Base-by-base conservation (phyloP, 306 rosid species). In the Pachyrhizus erosus region DNA sequence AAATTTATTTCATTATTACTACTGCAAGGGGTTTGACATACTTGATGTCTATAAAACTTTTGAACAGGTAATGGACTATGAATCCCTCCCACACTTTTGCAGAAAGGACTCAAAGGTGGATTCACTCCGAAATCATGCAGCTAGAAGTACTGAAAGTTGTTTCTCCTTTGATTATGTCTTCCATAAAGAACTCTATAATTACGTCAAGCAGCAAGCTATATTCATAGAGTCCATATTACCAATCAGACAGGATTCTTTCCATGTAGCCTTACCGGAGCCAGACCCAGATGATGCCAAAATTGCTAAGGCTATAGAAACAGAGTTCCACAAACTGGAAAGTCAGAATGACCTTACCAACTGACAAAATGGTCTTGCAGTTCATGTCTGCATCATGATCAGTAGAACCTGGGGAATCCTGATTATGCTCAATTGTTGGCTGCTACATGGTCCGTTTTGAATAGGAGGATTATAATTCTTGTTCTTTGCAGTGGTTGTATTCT, bases 61-160 rank as follows among this genome's bases (percentile, higher is more conserved):
- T 76, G 9, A 82, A 80, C 90, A 92, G 97, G 71, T 92, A 65
- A 91, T 91, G 93, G 97, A 92, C 76, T 84, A 84, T 58, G 89
- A 86, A 60, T 77, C 95, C 72, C 92, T 91, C 60, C 94, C 97
- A 21, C 94, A 86, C 76, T 91, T 90, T 84, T 90, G 91, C 80
- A 84, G 81, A 73, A 87, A 65, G 83, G 86, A 78, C 20, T 91
- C 97, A 0, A 87, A 85, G 43, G 90, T 92, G 40, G n/a, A n/a
- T n/a, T n/a, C n/a, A n/a, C 80, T 90, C 18, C 76, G 54, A 51
- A 85, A 85, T 60, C 17, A 75, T 11, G 87, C 65, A 27, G 88
- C 87, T n/a, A 89, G 84, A 62, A 58, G 51, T 13, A 42, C 69
- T 45, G 89, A 80, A 51, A 83, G 77, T 78, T 91, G 94, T 68